Base-by-base conservation (phyloP, 345 rosid genomes). In the Hibiscus syriacus region DNA sequence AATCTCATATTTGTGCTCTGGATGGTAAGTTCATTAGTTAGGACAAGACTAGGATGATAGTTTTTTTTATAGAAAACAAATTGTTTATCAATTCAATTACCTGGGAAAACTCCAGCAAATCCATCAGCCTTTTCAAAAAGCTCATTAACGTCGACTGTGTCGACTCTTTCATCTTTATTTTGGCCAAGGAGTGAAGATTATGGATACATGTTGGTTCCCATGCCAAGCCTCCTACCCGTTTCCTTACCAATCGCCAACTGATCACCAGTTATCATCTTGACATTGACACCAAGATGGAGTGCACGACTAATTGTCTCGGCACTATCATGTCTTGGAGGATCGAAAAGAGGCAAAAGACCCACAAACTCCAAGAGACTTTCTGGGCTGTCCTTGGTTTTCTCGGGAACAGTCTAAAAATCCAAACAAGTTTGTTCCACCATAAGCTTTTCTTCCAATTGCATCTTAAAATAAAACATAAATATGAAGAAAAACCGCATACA, bases 1-100 rank as follows among this genome's bases (percentile, higher is more conserved):
- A 53, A 92, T 92, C 85, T 90, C 96, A 52, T 90, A 92, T 72
- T 92, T 92, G 82, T 92, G 98, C 79, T 92, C 98, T 88, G 70
- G 27, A 70, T 55, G 38, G 17, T 46, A 27, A 4, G 10, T 53
- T 50, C 36, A 66, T 59, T 11, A 27, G 70, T 74, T 74, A 79
- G 70, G 26, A 62, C 22, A 16, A n/a, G 20, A n/a, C 26, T 6
- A 19, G 0, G 30, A 45, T 29, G 43, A 16, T n/a, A 41, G 52
- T 17, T n/a, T 17, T 38, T n/a, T 6, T 41, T 41, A 41, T 41
- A 41, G 20, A 16, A 19, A 2, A 56, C 38, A 56, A 27, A 17
- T 49, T 19, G 2, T 5, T 19, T 22, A 53, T 53, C 30, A 23
- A 53, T 7, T 53, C 6, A 2, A 1, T 64, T 74, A 86, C 90